Percentiles rank a stretch among this genome's conserved stretches.
phyloP scores from a whole-genome alignment of 768 basidiomycete genomes.

The Tulasnella sp. region DNA sequence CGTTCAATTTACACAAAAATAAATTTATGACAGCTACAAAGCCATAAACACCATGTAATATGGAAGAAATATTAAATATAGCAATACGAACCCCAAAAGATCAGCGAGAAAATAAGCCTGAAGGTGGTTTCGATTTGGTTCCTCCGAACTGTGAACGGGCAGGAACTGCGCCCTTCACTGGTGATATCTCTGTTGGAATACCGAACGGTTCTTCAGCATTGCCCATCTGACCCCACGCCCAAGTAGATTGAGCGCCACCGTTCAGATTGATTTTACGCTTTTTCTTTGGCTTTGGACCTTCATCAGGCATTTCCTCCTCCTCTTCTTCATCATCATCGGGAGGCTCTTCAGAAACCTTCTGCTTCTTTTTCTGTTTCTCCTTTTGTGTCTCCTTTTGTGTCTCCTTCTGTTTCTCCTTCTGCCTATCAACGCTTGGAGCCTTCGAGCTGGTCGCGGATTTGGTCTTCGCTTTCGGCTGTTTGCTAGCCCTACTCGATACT shows the following conservation, averaged over 20 bases:
- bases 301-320: no score
- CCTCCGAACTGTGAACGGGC: no score
- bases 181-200: no score
- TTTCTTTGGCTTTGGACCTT: not conserved
- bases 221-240: not conserved
- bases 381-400: not conserved
- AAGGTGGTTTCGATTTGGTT: no score
- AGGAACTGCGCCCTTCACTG: no score
- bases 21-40: no score
- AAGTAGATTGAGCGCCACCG: not conserved
- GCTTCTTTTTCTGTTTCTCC: constrained; percentile 1
- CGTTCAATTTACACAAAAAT: no score
- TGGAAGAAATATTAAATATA: no score
- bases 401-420: not conserved
- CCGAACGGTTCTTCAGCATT: no score
- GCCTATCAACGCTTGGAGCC: not conserved
- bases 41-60: no score
- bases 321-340: not conserved
- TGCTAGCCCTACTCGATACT: not conserved
- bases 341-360: not conserved
- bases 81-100: no score
- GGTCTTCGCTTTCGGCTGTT: not conserved
- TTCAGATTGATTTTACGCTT: not conserved
- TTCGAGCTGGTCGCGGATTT: not conserved
- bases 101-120: no score